phyloP scores from a whole-genome alignment of 169 alveolate genomes.

The Eimeria maxima region DNA sequence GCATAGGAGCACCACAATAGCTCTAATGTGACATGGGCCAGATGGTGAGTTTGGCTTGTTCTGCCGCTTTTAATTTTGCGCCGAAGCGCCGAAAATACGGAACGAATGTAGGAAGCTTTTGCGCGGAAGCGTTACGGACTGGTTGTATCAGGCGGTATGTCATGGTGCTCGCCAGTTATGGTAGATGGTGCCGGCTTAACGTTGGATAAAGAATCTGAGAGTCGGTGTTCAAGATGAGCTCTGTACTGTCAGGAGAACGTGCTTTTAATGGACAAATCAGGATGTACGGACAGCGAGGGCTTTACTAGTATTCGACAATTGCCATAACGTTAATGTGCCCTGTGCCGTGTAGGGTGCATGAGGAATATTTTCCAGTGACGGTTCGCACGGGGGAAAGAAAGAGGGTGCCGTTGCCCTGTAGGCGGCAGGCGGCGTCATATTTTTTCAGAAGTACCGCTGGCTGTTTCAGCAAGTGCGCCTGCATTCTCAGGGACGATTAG shows the following conservation, averaged over 20 bases:
- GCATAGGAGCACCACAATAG: neutral
- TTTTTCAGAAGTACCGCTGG: neutral
- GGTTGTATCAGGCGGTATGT: neutral
- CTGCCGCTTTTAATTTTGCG: neutral
- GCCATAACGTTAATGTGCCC: neutral
- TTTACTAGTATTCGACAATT: neutral
- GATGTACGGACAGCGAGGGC: slow-evolving; percentile 9
- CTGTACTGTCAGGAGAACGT: neutral
- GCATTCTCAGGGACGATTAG: no score
- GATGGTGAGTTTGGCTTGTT: neutral
- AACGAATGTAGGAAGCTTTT: neutral
- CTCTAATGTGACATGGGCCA: neutral
- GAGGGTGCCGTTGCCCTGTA: neutral
- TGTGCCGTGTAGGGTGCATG: neutral
- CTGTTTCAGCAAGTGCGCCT: neutral
- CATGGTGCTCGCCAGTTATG: neutral
- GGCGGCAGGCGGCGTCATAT: neutral
- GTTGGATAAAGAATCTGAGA: no score
- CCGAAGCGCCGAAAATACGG: neutral
- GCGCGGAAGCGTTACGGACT: neutral
- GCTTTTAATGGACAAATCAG: neutral
- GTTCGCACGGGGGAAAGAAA: neutral
- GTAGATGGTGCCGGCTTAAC: neutral
- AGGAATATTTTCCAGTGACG: neutral
- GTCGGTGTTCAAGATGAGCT: no score